Conservation (phyloP, 2,329 filamentous ascomycete genomes). For the Diplodia seriata region DNA sequence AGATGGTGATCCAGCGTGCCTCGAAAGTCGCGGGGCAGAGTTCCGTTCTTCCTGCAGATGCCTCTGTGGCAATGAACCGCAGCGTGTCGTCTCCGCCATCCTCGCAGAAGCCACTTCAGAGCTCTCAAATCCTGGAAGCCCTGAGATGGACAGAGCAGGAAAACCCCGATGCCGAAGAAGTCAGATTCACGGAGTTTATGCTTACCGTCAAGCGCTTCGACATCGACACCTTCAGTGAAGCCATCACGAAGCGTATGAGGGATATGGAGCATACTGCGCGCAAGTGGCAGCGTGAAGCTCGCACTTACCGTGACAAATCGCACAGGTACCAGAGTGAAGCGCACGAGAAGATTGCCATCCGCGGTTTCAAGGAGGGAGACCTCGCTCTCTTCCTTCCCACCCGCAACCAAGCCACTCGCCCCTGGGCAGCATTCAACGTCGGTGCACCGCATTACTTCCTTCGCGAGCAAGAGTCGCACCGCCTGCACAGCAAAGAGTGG, state of each 20-base stretch:
- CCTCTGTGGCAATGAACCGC: conserved; percentile 44
- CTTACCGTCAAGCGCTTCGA: conserved; percentile 78
- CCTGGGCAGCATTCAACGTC: conserved; percentile 98
- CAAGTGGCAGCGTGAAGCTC: conserved; percentile 90
- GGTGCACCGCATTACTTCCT: conserved; percentile 97
- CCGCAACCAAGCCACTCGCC: conserved; percentile 88
- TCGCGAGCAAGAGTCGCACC: conserved; percentile 88
- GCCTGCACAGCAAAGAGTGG: conserved; percentile 86
- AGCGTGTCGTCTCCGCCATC: conserved; percentile 55
- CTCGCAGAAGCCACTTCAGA: conserved; percentile 64
- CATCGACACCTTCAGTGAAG: conserved; percentile 81
- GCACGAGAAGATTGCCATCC: conserved; percentile 95
- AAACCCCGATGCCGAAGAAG: conserved; percentile 69
- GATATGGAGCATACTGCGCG: conserved; percentile 92
- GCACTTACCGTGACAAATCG: conserved; percentile 85
- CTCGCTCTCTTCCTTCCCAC: conserved; percentile 93
- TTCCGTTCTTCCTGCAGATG: conserved; percentile 51
- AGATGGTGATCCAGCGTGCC: conserved; percentile 76
- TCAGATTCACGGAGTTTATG: conserved; percentile 78
- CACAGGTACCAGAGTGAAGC: conserved; percentile 81
- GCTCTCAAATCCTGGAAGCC: conserved; percentile 72
- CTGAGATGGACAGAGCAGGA: conserved; percentile 82
- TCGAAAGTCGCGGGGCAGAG: conserved; percentile 60
- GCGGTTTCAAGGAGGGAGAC: conserved; percentile 95
- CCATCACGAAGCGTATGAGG: conserved; percentile 85